Evolutionary conservation across 208 protist genomes (phyloP).

Genomic region (Trypanosoma platydactyli): DNA sequence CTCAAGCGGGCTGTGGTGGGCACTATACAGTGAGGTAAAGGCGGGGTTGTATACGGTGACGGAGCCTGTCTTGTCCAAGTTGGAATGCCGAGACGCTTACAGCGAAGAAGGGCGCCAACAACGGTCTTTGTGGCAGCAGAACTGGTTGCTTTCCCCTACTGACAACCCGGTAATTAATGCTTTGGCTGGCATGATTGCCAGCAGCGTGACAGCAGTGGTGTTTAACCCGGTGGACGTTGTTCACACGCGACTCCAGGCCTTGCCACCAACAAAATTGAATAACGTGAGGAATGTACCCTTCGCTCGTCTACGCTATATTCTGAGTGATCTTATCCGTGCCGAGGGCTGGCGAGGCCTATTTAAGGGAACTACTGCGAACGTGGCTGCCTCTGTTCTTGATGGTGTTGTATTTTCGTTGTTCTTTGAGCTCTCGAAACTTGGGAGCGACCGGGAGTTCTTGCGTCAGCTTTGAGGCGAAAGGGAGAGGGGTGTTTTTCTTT

Average conservation of each 20-base stretch:
- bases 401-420: conserved; percentile 78
- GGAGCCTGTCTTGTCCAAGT: conserved; percentile 49
- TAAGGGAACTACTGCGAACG: conserved; percentile 78
- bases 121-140: conserved; percentile 46
- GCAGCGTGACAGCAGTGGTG: conserved; percentile 59
- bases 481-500: conserved; percentile 16
- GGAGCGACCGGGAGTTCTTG: conserved; percentile 76
- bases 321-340: conserved; percentile 46
- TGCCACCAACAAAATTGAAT: conserved; percentile 37
- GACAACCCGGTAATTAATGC: conserved; percentile 85
- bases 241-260: conserved; percentile 74
- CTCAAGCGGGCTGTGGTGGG: conserved; percentile 85
- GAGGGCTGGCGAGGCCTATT: conserved; percentile 79
- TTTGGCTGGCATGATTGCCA: conserved; percentile 57
- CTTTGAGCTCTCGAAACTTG: conserved; percentile 87
- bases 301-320: conserved; percentile 31
- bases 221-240: conserved; percentile 86
- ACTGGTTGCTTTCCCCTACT: conserved; percentile 73
- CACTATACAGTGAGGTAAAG: conserved; percentile 75
- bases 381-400: conserved; percentile 67
- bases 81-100: conserved; percentile 30
- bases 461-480: conserved; percentile 20
- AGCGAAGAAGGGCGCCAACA: not conserved
- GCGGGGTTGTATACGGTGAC: conserved; percentile 57
- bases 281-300: conserved; percentile 5